Evolutionary conservation across 2,329 filamentous ascomycete genomes (phyloP), one percentile per base, ranked within the genome.

Genomic region (Pseudopithomyces chartarum): DNA sequence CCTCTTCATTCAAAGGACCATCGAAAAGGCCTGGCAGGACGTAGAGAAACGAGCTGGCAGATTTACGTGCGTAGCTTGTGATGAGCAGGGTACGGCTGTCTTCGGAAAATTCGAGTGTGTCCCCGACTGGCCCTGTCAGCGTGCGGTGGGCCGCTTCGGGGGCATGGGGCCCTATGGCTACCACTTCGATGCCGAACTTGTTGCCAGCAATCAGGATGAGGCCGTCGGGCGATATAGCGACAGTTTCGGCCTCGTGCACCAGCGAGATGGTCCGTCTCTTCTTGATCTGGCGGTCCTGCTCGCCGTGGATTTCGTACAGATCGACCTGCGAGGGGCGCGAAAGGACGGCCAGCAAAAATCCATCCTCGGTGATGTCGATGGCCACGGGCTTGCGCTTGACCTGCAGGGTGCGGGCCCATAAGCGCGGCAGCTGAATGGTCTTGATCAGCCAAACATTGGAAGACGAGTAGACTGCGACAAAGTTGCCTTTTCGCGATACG

Each of bases 111-210:
- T 75, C 68, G 26, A 78, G 60, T 0, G 65, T 67, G 40, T 77
- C 75, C 43, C 75, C 73, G 1, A 71, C 67, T 3, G 72, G 69
- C 0, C 74, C 74, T 10, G 72, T 74, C 10, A 78, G 70, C 5
- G 71, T 71, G 4, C 76, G 66, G 47, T 71, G 60, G 29, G 69
- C 62, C 3, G 74, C 67, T 43, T 73, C 75, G 6, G 70, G 69
- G 1, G 85, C 86, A 52, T 82, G 84, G 2, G 87, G 81, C 46
- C 85, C 85, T 38, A 96, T 79, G 5, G 91, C 90, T 26, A 90
- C 87, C 0, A 97, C 90, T 73, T 97, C 92, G 60, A 97, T 93
- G n/a, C 90, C 91, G 54, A 90, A 90, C 68, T 92, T 87, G 74
- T 93, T 96, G 7, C 92, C 92, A 15, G 91, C 89, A 22, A 92